A percentile compares a stretch with the other conserved stretches of the same genome.
These are phyloP conservation scores for Omphalotus olearius DNA, from an alignment of 1,284 basidiomycete genomes.

Conservation along the genomic window DNA sequence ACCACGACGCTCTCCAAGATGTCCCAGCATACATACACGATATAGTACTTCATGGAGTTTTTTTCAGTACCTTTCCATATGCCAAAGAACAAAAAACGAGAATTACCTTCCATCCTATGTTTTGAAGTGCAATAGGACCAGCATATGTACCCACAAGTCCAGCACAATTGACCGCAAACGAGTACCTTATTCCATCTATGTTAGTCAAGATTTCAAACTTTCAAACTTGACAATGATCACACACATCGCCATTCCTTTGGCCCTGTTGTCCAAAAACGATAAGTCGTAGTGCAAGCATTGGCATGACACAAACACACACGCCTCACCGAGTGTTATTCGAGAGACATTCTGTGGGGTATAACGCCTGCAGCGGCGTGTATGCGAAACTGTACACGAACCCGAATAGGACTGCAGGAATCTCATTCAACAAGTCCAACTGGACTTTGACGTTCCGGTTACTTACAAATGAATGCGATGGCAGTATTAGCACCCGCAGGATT, in stretches of 20 bases:
- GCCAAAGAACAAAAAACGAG: constrained; percentile 7
- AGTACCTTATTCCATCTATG: constrained; percentile 25
- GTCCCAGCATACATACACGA: constrained; percentile 36
- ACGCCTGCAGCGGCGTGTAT: constrained; percentile 51
- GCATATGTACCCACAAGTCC: constrained; percentile 49
- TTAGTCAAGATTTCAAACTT: background rate
- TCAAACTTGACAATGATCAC: constrained; percentile 10
- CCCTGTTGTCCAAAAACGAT: constrained; percentile 22
- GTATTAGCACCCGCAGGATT: constrained; percentile 36
- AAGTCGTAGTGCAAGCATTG: background rate
- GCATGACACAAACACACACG: background rate
- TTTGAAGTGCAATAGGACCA: constrained; percentile 43
- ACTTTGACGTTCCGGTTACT: constrained; percentile 13
- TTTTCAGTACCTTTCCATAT: background rate
- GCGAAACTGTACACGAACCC: constrained; percentile 44
- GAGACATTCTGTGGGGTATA: constrained; percentile 54
- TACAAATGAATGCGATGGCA: constrained; percentile 42
- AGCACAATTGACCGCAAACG: constrained; percentile 42
- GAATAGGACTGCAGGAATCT: constrained; percentile 37
- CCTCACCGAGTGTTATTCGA: constrained; percentile 46
- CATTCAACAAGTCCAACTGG: constrained; percentile 24
- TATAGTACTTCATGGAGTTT: constrained; percentile 26
- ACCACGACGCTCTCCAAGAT: constrained; percentile 33
- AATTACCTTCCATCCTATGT: constrained; percentile 41
- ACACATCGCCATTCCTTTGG: constrained; percentile 52